Conservation (phyloP, 2,329 filamentous ascomycete species). For the Colletotrichum sp. region DNA sequence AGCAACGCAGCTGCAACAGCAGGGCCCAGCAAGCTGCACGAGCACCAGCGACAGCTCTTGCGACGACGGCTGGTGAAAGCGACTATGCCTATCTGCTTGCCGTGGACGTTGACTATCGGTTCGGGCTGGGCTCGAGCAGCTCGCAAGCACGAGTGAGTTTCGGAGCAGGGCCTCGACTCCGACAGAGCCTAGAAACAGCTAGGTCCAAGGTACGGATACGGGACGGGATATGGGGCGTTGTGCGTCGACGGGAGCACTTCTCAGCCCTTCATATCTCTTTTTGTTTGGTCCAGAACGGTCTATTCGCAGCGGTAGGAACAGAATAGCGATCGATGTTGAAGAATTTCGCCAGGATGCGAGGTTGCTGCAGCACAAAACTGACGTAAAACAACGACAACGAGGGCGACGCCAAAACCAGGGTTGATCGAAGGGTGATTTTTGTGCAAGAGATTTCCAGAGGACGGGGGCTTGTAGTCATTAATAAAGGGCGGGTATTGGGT, state of each 20-base stretch:
- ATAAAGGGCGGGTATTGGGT: conserved; percentile 1
- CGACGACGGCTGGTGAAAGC: background rate
- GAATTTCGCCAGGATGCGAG: background rate
- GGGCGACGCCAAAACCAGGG: background rate
- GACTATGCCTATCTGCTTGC: background rate
- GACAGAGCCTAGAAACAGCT: background rate
- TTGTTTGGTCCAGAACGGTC: background rate
- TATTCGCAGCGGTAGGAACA: background rate
- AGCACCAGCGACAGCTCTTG: background rate
- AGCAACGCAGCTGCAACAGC: background rate
- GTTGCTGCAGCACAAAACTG: background rate
- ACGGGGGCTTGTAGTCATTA: conserved; percentile 9
- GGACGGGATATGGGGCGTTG: background rate
- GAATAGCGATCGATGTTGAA: background rate
- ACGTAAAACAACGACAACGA: background rate
- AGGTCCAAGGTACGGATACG: background rate
- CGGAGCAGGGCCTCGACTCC: background rate
- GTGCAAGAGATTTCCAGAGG: background rate
- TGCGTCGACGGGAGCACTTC: conserved; percentile 4
- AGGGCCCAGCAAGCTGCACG: background rate
- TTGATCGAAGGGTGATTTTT: background rate
- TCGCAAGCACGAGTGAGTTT: background rate
- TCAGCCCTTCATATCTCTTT: background rate
- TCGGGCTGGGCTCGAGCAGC: background rate
- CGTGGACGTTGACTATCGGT: background rate